Evolutionary conservation across 1,284 basidiomycete genomes (phyloP), one percentile per base, ranked within the genome.

Genomic region (Papiliotrema nemorosa): DNA sequence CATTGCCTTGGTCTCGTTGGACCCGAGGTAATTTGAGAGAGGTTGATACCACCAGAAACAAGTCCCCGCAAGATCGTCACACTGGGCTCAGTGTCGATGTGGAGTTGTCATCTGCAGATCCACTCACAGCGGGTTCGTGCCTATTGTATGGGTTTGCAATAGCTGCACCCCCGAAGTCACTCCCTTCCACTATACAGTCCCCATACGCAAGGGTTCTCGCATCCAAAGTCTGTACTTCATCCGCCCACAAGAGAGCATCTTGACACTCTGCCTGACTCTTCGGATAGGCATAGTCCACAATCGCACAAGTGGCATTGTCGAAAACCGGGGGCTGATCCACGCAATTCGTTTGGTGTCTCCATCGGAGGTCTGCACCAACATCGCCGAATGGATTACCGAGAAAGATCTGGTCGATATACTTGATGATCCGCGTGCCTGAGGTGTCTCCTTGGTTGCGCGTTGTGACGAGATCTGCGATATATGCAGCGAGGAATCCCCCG

Each of bases 361-460:
- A 46, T 46, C 44, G 44, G 20, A 36, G 16, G 20, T 36, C 39
- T 16, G 39, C 39, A 21, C 39, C 39, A 7, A 47, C 47, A 44
- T 54, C 52, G 7, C 39, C 45, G 34, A 52, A 54, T 13, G 56
- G 52, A 20, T 58, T 58, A 16, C 52, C 52, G 21, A 54, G 45
- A 14, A 54, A n/a, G 10, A 58, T 27, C 31, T 52, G 52, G 38
- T 58, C 53, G 24, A 58, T 49, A 14, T 42, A 35, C 41, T 58
- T 58, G 31, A 33, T 36, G 22, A 58, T 38, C 25, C 56, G 39
- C 39, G 18, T 36, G 6, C 26, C 31, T 2, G 34, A 18, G 24
- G n/a, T 10, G 34, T 36, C 44, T 7, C n/a, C 37, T 3, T 51
- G 38, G 20, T 54, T 54, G 4, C 53, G 42, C 16, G 35, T 36